Evolutionary conservation across 2,329 filamentous ascomycete genomes (phyloP), one percentile per base, ranked within the genome.

Genomic region (Catunica adiposa): DNA sequence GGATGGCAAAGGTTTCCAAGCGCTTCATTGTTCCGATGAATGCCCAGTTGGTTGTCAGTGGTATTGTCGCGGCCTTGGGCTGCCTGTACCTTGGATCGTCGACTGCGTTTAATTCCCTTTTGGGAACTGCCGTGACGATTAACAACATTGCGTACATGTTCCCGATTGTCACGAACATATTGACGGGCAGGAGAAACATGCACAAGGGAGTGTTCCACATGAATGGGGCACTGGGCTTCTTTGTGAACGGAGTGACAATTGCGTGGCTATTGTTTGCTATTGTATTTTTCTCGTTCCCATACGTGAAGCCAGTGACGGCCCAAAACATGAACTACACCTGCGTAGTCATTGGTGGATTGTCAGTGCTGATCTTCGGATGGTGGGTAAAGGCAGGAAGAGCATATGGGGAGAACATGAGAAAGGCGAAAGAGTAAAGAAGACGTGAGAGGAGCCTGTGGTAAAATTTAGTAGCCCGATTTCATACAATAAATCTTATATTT

Each of bases 141-240:
- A 71, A 71, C 58, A 71, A 72, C 55, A 64, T 72, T 11, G 70
- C 71, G 0, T 74, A 72, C 59, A 62, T 71, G 46, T 64, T 73
- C 15, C 71, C 71, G 0, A 71, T 76, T 37, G 50, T 70, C 2
- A 70, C 71, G 0, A 73, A 74, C 54, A 63, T 69, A 25, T 62
- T 71, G 9, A 67, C 66, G 14, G 63, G 69, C 1, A 66, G 70
- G 7, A 63, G 62, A 56, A 68, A 70, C 59, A 67, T 71, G 61
- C 65, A 66, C 46, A 64, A 62, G n/a, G 69, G 70, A 0, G 65
- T 64, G 0, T 72, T 72, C 59, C 65, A 67, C 62, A 65, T 70
- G 62, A 64, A 67, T 0, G 50, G 56, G 3, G 58, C 56, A 0
- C 56, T 64, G 2, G 70, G 70, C 1, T 64, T 66, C 7, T 58